Base-by-base conservation (phyloP, 768 basidiomycete genomes). In the Podaxis rugospora region DNA sequence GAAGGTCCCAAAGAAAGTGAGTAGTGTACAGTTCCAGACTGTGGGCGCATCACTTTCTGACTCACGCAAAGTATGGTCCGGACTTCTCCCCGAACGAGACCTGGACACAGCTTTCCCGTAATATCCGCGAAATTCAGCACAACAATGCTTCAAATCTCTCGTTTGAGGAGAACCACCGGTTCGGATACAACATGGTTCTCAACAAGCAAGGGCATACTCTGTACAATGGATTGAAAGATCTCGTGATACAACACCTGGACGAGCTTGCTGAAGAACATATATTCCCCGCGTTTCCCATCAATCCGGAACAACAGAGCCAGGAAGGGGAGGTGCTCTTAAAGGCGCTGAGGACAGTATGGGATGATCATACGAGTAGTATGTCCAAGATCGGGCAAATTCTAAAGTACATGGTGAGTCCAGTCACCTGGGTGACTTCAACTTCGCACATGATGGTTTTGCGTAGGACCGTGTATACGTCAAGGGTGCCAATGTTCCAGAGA, bases 91-190 rank as follows among this genome's bases (percentile, higher is more conserved):
- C 87, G 27, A 88, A 93, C 46, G 87, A 91, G 65, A 95, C 89
- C 46, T 97, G 95, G 93, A 70, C 80, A 5, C 85, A 85, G 65
- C 79, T 99, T 11, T 80, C 92, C 10, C 78, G 80, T 63, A 97
- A 98, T 64, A 95, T 99, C 66, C 82, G 86, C 61, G 93, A 96
- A 79, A 98, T 99, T 55, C 93, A 96, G 71, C 89, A 92, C 66
- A 93, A 96, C 74, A 93, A 96, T 72, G 93, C 94, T 3, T 84
- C 86, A 52, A 88, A 87, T 67, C 83, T 99, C 25, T 78, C 76
- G 3, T 78, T 76, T 57, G 76, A 98, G 71, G 95, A 95, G 75
- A 92, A 93, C 65, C 93, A 97, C 71, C 84, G 96, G 46, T 94
- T 90, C 71, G 93, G 89, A 18, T 97, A 97, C 75, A 94, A 95